Evolutionary conservation across 495 filamentous ascomycete genomes (phyloP).

Genomic region (Pyronema omphalodes): DNA sequence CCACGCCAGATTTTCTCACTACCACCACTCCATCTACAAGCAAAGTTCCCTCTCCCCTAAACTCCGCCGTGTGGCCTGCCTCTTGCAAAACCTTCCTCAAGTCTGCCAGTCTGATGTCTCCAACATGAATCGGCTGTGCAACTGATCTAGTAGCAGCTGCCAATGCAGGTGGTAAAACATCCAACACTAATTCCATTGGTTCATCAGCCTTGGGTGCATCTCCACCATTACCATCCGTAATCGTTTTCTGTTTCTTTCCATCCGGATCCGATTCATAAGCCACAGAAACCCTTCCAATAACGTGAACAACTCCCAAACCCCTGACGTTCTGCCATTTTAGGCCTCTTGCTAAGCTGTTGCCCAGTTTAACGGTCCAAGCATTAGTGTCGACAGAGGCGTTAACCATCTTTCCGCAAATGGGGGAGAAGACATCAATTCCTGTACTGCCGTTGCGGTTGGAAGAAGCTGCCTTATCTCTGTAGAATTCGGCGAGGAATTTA

Average conservation of each 20-base stretch:
- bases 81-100: conserved; percentile 65
- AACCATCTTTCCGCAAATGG: conserved; percentile 46
- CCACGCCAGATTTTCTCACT: conserved; percentile 72
- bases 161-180: conserved; percentile 58
- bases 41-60: conserved; percentile 80
- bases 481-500: conserved; percentile 54
- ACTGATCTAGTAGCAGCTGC: conserved; percentile 57
- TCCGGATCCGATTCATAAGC: conserved; percentile 14
- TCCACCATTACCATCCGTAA: conserved; percentile 13
- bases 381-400: conserved; percentile 95
- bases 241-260: conserved; percentile 48
- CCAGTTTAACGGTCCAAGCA: conserved; percentile 85
- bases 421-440: conserved; percentile 56
- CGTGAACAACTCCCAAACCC: conserved; percentile 59
- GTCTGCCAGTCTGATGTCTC: conserved; percentile 78
- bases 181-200: conserved; percentile 42
- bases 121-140: conserved; percentile 81
- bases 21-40: conserved; percentile 74
- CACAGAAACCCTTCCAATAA: conserved; percentile 17
- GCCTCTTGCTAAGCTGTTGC: conserved; percentile 57
- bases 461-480: conserved; percentile 36
- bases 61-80: conserved; percentile 74
- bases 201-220: conserved; percentile 3
- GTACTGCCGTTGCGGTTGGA: conserved; percentile 9
- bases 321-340: conserved; percentile 90